Evolutionary conservation across 108 stramenopile species (phyloP).

Genomic region (Cyclotella sp.): DNA sequence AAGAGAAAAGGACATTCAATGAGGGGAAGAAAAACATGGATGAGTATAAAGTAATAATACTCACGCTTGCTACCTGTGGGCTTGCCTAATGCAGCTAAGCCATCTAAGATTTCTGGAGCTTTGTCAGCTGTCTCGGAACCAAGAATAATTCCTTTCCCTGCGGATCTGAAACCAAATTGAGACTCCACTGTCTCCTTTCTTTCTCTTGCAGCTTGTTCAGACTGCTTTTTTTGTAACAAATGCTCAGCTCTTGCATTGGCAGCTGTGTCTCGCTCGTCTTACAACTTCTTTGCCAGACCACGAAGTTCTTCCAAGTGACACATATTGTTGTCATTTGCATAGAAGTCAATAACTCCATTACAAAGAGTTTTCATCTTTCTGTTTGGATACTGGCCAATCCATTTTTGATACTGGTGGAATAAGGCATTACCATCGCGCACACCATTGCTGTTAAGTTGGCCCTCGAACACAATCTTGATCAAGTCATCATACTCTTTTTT

Average conservation of each 20-base stretch:
- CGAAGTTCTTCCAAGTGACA: not conserved
- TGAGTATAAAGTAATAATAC: not conserved
- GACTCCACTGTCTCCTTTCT: not conserved
- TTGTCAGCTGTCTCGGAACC: not conserved
- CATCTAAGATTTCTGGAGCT: not conserved
- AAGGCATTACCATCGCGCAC: not conserved
- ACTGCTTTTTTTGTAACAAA: not conserved
- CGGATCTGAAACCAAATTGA: not conserved
- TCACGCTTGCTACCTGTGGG: conserved; percentile 2
- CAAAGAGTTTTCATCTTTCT: conserved; percentile 3
- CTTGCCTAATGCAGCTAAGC: not conserved
- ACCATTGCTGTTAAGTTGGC: conserved; percentile 5
- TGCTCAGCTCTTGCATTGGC: not conserved
- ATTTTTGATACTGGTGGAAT: not conserved
- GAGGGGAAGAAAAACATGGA: not conserved
- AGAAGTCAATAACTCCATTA: conserved; percentile 4
- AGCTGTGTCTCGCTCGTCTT: not conserved
- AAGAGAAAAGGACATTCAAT: conserved; percentile 1
- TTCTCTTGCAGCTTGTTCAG: not conserved
- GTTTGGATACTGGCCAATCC: conserved; percentile 7
- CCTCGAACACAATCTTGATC: not conserved
- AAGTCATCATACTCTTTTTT: not conserved
- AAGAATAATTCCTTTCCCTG: not conserved
- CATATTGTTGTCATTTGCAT: not conserved
- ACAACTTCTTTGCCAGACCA: not conserved